These are phyloP conservation scores for Podila epigama DNA, from an alignment of 192 early-diverging fungal species.

Conservation along the genomic window DNA sequence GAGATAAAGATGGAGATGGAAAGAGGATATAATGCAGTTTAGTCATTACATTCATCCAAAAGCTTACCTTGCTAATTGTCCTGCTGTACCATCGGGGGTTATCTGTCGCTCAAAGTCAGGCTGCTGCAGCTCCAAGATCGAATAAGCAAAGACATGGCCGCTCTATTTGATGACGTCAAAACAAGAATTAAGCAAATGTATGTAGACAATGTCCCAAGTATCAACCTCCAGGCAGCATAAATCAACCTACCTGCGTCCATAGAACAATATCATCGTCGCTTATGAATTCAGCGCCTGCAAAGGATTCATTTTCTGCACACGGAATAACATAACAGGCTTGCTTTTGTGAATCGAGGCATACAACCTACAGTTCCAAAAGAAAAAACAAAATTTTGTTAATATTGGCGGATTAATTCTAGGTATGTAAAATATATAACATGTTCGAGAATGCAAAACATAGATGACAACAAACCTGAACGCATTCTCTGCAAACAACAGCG, in stretches of 20 bases:
- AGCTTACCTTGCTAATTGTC: not conserved
- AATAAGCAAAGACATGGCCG: conserved; percentile 20
- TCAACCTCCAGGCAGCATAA: too few species aligned
- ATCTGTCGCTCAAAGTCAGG: not conserved
- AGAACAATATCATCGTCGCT: conserved; percentile 29
- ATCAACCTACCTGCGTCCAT: conserved; percentile 54
- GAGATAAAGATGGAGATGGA: too few species aligned
- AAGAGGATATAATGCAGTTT: too few species aligned
- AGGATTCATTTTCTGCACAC: conserved; percentile 14
- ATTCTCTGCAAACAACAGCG: conserved; percentile 13
- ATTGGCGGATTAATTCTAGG: not conserved
- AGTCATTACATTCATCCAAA: too few species aligned
- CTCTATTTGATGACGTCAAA: too few species aligned
- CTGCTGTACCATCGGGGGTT: not conserved
- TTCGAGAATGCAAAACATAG: too few species aligned
- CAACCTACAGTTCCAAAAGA: conserved; percentile 9
- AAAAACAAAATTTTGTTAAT: not conserved
- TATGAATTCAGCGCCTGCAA: conserved; percentile 52
- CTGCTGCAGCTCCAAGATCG: conserved; percentile 3
- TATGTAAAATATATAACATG: not conserved
- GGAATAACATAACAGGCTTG: conserved; percentile 22
- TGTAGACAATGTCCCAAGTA: too few species aligned
- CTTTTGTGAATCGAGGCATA: conserved; percentile 19
- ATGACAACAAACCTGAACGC: conserved; percentile 33
- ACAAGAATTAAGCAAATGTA: too few species aligned